A percentile compares a stretch with the other conserved stretches of the same genome.
phyloP scores from a whole-genome alignment of 177 flowering plant species.

The Vitis hybrid region DNA sequence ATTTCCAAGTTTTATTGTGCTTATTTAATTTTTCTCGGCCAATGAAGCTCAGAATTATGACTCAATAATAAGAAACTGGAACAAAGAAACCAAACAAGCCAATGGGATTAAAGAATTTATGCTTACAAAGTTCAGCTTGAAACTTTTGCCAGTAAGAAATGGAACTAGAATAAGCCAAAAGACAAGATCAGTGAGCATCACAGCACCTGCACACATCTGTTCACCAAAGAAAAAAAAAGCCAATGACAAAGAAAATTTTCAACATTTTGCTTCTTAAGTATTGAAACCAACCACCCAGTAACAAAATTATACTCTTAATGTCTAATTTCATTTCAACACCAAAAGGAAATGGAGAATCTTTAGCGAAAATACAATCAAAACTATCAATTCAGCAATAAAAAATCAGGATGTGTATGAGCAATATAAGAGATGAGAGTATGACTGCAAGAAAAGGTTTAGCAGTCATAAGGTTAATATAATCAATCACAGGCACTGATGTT shows the following conservation, averaged over 20 bases:
- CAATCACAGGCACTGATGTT: not conserved
- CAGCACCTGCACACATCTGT: constrained; percentile 66
- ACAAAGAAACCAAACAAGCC: not conserved
- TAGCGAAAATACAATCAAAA: no score
- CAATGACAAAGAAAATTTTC: not conserved
- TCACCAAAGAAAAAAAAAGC: not conserved
- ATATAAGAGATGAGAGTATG: no score
- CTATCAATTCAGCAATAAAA: no score
- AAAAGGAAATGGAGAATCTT: no score
- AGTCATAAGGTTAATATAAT: no score
- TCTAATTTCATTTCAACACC: not conserved
- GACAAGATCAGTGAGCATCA: constrained; percentile 56
- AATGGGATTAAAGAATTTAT: not conserved
- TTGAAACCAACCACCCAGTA: no score
- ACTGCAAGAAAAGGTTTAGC: no score
- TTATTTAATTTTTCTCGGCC: no score
- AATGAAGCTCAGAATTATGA: not conserved
- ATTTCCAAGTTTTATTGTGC: no score
- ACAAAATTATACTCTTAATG: no score
- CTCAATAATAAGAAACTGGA: not conserved
- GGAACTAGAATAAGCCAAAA: constrained; percentile 62
- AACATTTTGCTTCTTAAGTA: no score
- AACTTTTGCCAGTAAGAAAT: constrained; percentile 35
- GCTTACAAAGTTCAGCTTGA: constrained; percentile 50
- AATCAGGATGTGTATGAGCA: no score